Percentiles rank a stretch among this genome's conserved stretches.
Evolutionary conservation across 2,329 filamentous ascomycete genomes (phyloP).

Genomic region (Tolypocladium nubicola): DNA sequence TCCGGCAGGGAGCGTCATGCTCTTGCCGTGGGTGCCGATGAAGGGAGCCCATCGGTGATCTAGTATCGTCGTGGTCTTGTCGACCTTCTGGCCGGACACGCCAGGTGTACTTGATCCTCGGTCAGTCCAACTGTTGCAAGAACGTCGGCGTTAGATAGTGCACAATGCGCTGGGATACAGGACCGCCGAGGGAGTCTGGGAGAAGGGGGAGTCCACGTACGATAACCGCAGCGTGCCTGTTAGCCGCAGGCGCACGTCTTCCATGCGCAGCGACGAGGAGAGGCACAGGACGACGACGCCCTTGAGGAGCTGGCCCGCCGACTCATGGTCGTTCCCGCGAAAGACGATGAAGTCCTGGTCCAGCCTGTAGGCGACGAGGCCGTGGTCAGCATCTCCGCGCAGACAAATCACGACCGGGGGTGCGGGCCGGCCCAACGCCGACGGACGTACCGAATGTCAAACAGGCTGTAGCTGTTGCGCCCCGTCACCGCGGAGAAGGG

Average conservation of each 20-base stretch:
- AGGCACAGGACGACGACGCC: conserved; percentile 67
- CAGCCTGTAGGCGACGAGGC: conserved; percentile 36
- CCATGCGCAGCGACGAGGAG: conserved; percentile 55
- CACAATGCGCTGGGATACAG: not conserved
- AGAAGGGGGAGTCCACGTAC: conserved; percentile 36
- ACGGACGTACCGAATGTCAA: conserved; percentile 44
- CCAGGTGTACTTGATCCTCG: conserved; percentile 43
- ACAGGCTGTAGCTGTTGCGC: conserved; percentile 41
- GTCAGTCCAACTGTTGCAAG: conserved; percentile 36
- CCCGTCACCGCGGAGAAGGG: conserved; percentile 42
- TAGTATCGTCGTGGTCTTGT: conserved; percentile 49
- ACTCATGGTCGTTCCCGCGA: conserved; percentile 63
- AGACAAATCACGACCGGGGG: not conserved
- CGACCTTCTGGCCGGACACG: conserved; percentile 47
- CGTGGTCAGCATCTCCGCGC: not conserved
- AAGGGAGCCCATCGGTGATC: conserved; percentile 62
- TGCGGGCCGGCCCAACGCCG: not conserved
- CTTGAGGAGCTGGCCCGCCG: conserved; percentile 63
- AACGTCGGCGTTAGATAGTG: conserved; percentile 3
- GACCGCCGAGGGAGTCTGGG: not conserved
- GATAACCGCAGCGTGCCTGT: conserved; percentile 55
- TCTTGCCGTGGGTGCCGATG: conserved; percentile 43
- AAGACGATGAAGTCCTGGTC: conserved; percentile 74
- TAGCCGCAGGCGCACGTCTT: conserved; percentile 62
- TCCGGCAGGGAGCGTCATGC: conserved; percentile 52